phyloP scores from a whole-genome alignment of 2,329 filamentous ascomycete species.

The Trichoderma citrinoviride region DNA sequence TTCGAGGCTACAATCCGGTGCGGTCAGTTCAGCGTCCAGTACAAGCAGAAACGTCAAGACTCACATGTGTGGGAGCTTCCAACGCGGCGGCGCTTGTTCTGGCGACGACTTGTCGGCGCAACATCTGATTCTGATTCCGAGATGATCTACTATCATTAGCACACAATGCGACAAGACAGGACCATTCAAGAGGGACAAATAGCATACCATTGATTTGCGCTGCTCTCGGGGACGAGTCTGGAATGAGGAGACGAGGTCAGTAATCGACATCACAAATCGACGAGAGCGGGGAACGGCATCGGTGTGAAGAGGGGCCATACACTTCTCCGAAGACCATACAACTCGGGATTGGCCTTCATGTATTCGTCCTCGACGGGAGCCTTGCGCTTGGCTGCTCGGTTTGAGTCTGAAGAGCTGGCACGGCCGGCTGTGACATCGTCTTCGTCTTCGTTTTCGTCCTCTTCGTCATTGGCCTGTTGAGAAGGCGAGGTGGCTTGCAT shows the following conservation, averaged over 20 bases:
- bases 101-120: slow-evolving; percentile 54
- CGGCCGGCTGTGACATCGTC: slow-evolving; percentile 45
- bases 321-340: slow-evolving; percentile 92
- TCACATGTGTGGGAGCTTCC: slow-evolving; percentile 63
- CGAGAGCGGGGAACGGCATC: neutral
- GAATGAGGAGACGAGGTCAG: slow-evolving; percentile 9
- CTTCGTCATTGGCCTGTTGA: slow-evolving; percentile 43
- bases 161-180: slow-evolving; percentile 14
- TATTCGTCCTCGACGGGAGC: slow-evolving; percentile 67
- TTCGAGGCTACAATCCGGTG: slow-evolving; percentile 51
- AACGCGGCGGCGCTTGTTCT: slow-evolving; percentile 66
- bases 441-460: slow-evolving; percentile 36
- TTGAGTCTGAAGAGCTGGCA: slow-evolving; percentile 70
- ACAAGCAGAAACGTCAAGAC: slow-evolving; percentile 27
- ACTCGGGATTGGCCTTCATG: slow-evolving; percentile 86
- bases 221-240: slow-evolving; percentile 58
- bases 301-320: slow-evolving; percentile 52
- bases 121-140: slow-evolving; percentile 71
- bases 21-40: neutral
- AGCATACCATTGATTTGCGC: slow-evolving; percentile 52
- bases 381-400: slow-evolving; percentile 71
- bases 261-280: neutral
- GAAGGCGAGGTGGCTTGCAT: slow-evolving; percentile 58
- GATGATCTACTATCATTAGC: slow-evolving; percentile 40
- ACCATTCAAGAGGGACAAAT: neutral